Conservation (phyloP, 192 early-diverging fungal species). For the Glomus cerebriforme region DNA sequence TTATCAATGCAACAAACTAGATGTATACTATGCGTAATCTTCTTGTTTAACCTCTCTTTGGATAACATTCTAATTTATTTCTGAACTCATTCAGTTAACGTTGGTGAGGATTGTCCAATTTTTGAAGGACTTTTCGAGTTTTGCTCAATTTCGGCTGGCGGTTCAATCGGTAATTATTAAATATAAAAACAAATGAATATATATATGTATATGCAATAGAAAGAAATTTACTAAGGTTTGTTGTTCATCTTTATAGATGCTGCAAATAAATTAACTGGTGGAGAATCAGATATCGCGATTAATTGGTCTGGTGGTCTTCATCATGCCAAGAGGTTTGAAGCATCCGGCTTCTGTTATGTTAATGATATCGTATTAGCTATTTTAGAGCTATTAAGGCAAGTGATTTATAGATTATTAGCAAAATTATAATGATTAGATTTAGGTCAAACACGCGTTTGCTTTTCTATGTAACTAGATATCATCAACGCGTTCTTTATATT, state of each 20-base stretch:
- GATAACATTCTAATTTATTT: background rate
- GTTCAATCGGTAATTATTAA: conserved; percentile 72
- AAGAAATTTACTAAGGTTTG: too few species aligned
- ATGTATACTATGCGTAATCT: conserved; percentile 37
- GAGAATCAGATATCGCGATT: conserved; percentile 70
- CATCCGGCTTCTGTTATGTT: conserved; percentile 94
- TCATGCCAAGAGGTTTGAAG: conserved; percentile 80
- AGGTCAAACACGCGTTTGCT: too few species aligned
- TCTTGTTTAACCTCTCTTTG: background rate
- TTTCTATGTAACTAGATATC: conserved; percentile 40
- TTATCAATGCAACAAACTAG: conserved; percentile 67
- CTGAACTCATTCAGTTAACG: conserved; percentile 56
- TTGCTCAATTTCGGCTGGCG: conserved; percentile 89
- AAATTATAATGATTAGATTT: background rate
- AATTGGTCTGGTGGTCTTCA: conserved; percentile 92
- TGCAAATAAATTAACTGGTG: conserved; percentile 62
- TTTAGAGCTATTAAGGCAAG: conserved; percentile 63
- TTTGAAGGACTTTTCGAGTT: conserved; percentile 98
- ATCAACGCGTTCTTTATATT: conserved; percentile 93
- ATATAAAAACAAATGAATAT: background rate
- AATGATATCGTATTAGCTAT: conserved; percentile 92
- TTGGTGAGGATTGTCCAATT: conserved; percentile 92
- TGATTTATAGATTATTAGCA: background rate
- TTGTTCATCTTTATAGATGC: conserved; percentile 41
- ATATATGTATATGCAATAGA: background rate